Evolutionary conservation across 768 basidiomycete species (phyloP).

Genomic region (Rhodotorula graminis): DNA sequence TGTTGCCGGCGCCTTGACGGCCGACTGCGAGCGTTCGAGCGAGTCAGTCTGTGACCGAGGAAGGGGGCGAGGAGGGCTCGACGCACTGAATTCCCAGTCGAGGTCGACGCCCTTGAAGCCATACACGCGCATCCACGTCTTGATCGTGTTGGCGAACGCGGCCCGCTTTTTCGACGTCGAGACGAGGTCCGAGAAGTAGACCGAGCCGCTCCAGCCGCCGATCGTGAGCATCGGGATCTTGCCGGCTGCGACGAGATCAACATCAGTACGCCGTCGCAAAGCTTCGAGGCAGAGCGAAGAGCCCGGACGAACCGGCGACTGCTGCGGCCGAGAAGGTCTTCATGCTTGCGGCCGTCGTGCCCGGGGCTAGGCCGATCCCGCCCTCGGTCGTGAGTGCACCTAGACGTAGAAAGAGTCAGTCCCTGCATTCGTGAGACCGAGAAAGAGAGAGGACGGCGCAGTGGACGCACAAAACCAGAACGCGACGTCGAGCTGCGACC

Average conservation of each 20-base stretch:
- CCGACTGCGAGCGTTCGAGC: background rate
- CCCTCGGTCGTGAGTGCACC: slow-evolving; percentile 3
- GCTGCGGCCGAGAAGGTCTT: background rate
- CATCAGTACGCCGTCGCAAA: background rate
- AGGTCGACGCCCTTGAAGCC: slow-evolving; percentile 16
- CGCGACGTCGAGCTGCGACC: slow-evolving; percentile 12
- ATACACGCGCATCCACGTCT: slow-evolving; percentile 6
- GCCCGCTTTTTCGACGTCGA: slow-evolving; percentile 9
- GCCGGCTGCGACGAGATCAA: background rate
- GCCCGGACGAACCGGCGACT: background rate
- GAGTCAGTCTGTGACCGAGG: background rate
- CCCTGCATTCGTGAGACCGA: too few relatives aligned
- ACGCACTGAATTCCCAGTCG: slow-evolving; percentile 48
- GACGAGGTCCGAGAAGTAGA: slow-evolving; percentile 29
- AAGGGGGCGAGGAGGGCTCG: too few relatives aligned
- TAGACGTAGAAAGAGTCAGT: background rate
- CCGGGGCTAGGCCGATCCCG: slow-evolving; percentile 11
- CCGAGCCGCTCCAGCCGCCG: slow-evolving; percentile 25
- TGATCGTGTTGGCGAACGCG: slow-evolving; percentile 17
- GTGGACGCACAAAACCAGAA: slow-evolving; percentile 19
- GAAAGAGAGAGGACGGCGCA: background rate
- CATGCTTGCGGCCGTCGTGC: slow-evolving; percentile 3
- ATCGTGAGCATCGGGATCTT: slow-evolving; percentile 14
- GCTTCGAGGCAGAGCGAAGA: background rate
- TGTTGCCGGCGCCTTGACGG: slow-evolving; percentile 43